Conservation (phyloP, 179 eudicot species). For the Corrigiola litoralis region DNA sequence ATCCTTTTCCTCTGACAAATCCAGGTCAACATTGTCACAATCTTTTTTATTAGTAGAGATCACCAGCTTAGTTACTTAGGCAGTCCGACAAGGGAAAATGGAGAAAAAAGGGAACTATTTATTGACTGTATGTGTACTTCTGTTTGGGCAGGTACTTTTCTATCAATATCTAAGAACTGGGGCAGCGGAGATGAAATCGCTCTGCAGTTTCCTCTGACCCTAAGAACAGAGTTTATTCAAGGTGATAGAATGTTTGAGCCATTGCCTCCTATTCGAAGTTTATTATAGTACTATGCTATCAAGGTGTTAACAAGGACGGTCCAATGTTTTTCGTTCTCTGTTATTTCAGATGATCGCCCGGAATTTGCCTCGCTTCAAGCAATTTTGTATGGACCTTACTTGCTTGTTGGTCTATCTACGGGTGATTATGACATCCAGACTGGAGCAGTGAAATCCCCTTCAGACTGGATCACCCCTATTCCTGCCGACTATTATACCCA, state of each 20-base stretch:
- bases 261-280: too few species aligned
- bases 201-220: conserved; percentile 56
- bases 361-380: conserved; percentile 66
- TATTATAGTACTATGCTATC: too few species aligned
- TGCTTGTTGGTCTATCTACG: conserved; percentile 69
- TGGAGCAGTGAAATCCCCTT: conserved; percentile 29
- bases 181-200: conserved; percentile 46
- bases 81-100: background rate
- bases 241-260: too few species aligned
- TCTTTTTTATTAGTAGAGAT: too few species aligned
- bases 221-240: conserved; percentile 67
- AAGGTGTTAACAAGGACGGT: background rate
- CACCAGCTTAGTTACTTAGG: background rate
- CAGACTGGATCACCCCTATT: conserved; percentile 64
- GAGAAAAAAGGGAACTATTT: background rate
- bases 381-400: conserved; percentile 83
- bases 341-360: conserved; percentile 74
- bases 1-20: conserved; percentile 37
- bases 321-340: background rate
- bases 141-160: conserved; percentile 52
- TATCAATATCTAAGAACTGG: conserved; percentile 62
- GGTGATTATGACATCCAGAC: conserved; percentile 65
- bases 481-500: conserved; percentile 58
- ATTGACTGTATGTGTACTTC: background rate
- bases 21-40: conserved; percentile 46